Base-by-base conservation (phyloP, 805 yeast species). In the Wickerhamiella sorbophila region DNA sequence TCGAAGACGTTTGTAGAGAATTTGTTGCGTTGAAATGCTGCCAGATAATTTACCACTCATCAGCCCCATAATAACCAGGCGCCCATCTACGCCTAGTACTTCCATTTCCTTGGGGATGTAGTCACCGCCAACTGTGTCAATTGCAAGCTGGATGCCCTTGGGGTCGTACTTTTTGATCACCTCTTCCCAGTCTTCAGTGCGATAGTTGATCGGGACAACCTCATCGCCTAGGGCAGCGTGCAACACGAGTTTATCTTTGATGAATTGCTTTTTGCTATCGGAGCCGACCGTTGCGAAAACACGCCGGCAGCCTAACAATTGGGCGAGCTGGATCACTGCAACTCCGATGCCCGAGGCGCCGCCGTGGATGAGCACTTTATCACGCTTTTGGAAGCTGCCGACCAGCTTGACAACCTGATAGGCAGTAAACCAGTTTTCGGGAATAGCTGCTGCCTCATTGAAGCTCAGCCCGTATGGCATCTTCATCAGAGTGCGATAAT, bases 341-440 rank as follows among this genome's bases (percentile, higher is more conserved):
- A 58, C 48, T 1, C 65, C 66, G 1, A 55, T 55, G 0, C 55
- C 55, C 8, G 57, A 52, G 21, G 62, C 57, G 1, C 65, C 66
- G 21, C 59, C 61, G 42, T 55, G 64, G 22, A 64, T 49, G 33
- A 60, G 48, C 12, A 63, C 48, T 17, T 52, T 41, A 35, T 57
- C 53, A 14, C 56, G 55, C 48, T 52, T 47, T 27, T 46, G 39
- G 38, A 61, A 47, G 15, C 44, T 41, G n/a, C 57, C 62, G 2
- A 57, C 59, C 26, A 44, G 22, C 9, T 48, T 49, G 5, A 64
- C 47, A 5, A 57, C 54, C 44, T 60, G 64, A 3, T 54, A 37
- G 0, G 67, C 68, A 4, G 63, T 53, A 31, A 59, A 51, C 68
- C 68, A 63, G 17, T 46, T 56, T 33, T 58, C 61, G 3, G 63